phyloP scores from a whole-genome alignment of 805 yeast genomes.

The Phaffomyces antillensis region DNA sequence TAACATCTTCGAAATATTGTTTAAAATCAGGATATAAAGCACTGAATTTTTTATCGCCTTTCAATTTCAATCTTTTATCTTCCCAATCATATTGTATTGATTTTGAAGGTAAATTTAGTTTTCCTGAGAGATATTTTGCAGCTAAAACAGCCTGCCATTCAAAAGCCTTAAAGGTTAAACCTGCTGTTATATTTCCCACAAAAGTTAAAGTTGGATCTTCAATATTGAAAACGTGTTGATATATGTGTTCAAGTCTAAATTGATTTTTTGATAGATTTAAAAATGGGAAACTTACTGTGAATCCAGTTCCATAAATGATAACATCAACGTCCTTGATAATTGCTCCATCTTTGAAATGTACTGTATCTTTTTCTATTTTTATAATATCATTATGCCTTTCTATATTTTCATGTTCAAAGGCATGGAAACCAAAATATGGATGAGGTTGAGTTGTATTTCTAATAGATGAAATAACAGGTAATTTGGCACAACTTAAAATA shows the following conservation, averaged over 20 bases:
- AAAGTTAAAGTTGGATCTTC: conserved; percentile 41
- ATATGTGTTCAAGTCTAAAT: conserved; percentile 26
- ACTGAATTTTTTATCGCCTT: background rate
- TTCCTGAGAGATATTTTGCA: conserved; percentile 46
- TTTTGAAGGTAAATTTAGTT: conserved; percentile 29
- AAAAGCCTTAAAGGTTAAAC: conserved; percentile 40
- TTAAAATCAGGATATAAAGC: conserved; percentile 3
- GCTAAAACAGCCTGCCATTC: conserved; percentile 43
- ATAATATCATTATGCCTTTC: background rate
- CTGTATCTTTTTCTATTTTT: conserved; percentile 14
- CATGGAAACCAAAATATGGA: conserved; percentile 1
- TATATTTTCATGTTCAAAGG: conserved; percentile 3
- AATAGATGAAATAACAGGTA: conserved; percentile 44
- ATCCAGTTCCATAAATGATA: conserved; percentile 67
- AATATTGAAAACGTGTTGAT: conserved; percentile 36
- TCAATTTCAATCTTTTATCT: background rate
- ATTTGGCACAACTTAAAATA: conserved; percentile 23
- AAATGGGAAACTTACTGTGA: conserved; percentile 33
- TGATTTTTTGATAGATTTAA: conserved; percentile 22
- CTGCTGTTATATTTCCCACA: conserved; percentile 32
- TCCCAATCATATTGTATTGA: conserved; percentile 27
- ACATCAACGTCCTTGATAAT: conserved; percentile 37
- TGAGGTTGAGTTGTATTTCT: conserved; percentile 3
- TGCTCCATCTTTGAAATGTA: conserved; percentile 39
- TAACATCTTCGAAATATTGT: conserved; percentile 4